Conservation (phyloP, 169 alveolate genomes). For the Theileria sp. region DNA sequence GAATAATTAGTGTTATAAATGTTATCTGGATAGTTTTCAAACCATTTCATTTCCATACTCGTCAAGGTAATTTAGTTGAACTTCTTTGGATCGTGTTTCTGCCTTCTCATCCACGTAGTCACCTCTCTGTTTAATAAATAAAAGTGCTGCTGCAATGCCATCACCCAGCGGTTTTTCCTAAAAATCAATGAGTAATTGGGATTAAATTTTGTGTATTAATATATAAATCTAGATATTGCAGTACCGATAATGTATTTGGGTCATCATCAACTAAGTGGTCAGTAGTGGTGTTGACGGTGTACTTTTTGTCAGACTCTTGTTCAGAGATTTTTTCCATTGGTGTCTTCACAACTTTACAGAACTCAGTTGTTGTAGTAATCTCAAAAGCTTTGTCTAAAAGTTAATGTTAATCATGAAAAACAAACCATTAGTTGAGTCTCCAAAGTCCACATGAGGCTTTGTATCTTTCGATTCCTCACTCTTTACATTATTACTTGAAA, state of each 20-base stretch:
- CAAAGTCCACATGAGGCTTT: constrained; percentile 16
- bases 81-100: constrained; percentile 57
- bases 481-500: not conserved
- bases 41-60: constrained; percentile 70
- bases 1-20: not conserved
- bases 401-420: not conserved
- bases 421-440: not conserved
- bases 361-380: constrained; percentile 52
- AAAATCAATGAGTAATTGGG: not conserved
- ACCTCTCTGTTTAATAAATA: constrained; percentile 73
- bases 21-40: not conserved
- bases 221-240: not conserved
- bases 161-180: constrained; percentile 66
- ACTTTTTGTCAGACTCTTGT: not conserved
- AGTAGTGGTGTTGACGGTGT: not conserved
- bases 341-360: constrained; percentile 36
- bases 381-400: constrained; percentile 24
- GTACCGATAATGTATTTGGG: constrained; percentile 30
- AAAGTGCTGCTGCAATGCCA: constrained; percentile 74
- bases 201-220: not conserved
- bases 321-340: constrained; percentile 36
- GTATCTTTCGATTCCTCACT: not conserved
- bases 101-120: constrained; percentile 64
- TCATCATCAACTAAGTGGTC: constrained; percentile 26
- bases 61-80: constrained; percentile 67